A percentile compares a stretch with the other conserved stretches of the same genome.
Conservation (phyloP, 805 yeast genomes). For the Metschnikowia similis region DNA sequence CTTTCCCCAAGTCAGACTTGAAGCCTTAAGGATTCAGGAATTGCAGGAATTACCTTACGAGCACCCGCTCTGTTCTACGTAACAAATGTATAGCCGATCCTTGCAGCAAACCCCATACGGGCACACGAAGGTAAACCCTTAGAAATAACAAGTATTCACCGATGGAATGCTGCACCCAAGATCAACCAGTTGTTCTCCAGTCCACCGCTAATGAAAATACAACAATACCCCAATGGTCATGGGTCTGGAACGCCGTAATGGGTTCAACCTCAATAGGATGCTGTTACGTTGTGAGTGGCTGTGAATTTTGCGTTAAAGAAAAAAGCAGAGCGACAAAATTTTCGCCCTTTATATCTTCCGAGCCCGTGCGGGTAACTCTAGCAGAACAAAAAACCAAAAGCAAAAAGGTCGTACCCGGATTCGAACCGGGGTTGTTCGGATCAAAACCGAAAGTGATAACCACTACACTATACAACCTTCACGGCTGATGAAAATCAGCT, state of each 20-base stretch:
- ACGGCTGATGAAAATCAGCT: background rate
- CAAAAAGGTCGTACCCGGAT: constrained; percentile 70
- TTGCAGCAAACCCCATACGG: constrained; percentile 71
- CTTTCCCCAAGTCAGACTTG: too few relatives aligned
- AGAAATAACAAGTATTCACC: constrained; percentile 45
- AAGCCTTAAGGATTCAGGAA: too few relatives aligned
- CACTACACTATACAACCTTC: constrained; percentile 64
- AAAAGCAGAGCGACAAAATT: constrained; percentile 11
- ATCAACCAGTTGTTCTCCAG: constrained; percentile 60
- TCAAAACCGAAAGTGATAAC: constrained; percentile 79
- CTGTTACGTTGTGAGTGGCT: constrained; percentile 59
- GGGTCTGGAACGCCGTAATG: constrained; percentile 63
- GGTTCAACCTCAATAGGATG: constrained; percentile 69
- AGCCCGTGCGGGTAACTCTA: constrained; percentile 27
- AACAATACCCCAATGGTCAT: constrained; percentile 61
- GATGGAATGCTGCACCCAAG: constrained; percentile 75
- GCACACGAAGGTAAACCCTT: constrained; percentile 73
- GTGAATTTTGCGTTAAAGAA: constrained; percentile 58
- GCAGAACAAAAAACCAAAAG: background rate
- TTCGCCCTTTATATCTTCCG: constrained; percentile 13
- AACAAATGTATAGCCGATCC: constrained; percentile 49
- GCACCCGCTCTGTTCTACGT: background rate
- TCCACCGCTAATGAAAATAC: constrained; percentile 40
- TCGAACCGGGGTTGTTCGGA: constrained; percentile 82
- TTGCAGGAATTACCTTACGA: too few relatives aligned